A percentile compares a stretch with the other conserved stretches of the same genome.
phyloP scores from a whole-genome alignment of 2,329 filamentous ascomycete species.

The Catunica adiposa region DNA sequence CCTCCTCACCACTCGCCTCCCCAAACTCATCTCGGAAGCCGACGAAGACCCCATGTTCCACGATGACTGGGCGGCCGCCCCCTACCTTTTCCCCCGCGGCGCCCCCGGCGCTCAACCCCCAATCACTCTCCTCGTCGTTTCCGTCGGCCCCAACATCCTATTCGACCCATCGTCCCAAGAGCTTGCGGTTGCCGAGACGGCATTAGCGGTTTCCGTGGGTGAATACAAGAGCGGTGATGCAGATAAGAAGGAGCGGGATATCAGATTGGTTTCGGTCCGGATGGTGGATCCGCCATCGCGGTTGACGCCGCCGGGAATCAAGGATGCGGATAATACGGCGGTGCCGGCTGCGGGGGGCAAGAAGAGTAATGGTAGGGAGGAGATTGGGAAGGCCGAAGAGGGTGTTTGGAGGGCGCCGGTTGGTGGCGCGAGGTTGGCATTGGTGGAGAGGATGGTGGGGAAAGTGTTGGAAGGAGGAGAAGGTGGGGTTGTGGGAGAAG shows the following conservation, averaged over 20 bases:
- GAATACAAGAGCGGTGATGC: constrained; percentile 22
- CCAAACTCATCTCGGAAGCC: constrained; percentile 67
- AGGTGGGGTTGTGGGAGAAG: constrained; percentile 63
- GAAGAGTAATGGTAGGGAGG: constrained; percentile 26
- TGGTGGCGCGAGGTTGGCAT: constrained; percentile 61
- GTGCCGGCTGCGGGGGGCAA: constrained; percentile 24
- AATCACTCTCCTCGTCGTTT: constrained; percentile 77
- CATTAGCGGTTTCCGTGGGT: constrained; percentile 68
- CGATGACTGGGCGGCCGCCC: constrained; percentile 83
- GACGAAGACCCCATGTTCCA: constrained; percentile 97
- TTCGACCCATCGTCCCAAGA: constrained; percentile 89
- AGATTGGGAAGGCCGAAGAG: constrained; percentile 27
- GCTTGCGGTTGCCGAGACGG: constrained; percentile 78
- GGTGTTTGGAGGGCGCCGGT: constrained; percentile 76
- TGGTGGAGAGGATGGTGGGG: constrained; percentile 60
- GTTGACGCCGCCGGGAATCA: constrained; percentile 53
- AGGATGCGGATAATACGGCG: constrained; percentile 44
- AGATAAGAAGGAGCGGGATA: constrained; percentile 27
- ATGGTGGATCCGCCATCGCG: constrained; percentile 61
- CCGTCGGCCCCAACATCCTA: constrained; percentile 73
- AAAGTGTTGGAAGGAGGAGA: constrained; percentile 55
- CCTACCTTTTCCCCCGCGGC: constrained; percentile 48
- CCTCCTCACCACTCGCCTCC: constrained; percentile 71
- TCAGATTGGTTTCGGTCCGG: constrained; percentile 51
- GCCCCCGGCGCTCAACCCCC: constrained; percentile 44